Percentiles rank a stretch among this genome's conserved stretches.
Conservation (phyloP, 2,329 filamentous ascomycete species). For the Cadophora gregata region DNA sequence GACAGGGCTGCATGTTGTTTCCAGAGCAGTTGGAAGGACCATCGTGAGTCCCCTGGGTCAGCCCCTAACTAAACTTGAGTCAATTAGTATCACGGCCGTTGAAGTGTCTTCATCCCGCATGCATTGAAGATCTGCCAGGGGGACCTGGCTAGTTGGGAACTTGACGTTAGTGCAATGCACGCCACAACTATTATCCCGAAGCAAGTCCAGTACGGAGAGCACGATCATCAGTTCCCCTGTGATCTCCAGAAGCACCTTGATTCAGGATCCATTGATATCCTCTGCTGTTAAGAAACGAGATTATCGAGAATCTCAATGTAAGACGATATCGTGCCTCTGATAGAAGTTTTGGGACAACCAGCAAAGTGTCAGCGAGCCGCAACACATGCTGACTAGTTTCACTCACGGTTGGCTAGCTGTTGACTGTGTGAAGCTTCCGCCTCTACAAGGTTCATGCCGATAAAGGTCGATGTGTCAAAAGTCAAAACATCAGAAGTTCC, state of each 20-base stretch:
- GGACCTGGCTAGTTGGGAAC: constrained; percentile 19
- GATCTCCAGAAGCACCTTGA: not conserved
- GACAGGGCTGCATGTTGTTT: not conserved
- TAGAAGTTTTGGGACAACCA: not conserved
- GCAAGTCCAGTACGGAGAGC: constrained; percentile 1
- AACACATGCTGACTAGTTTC: not conserved
- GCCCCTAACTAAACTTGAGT: not conserved
- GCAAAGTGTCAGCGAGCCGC: not conserved
- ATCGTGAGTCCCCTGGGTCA: not conserved
- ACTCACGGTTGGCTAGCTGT: not conserved
- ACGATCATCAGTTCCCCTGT: not conserved
- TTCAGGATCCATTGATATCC: not conserved
- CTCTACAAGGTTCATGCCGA: constrained; percentile 19
- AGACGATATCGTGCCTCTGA: not conserved
- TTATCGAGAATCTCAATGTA: not conserved
- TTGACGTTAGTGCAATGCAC: constrained; percentile 26
- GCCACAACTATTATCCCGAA: constrained; percentile 22
- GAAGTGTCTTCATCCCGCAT: constrained; percentile 21
- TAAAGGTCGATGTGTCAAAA: constrained; percentile 13
- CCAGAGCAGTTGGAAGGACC: not conserved
- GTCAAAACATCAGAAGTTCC: constrained; percentile 21
- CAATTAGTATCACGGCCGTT: constrained; percentile 19
- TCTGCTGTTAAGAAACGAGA: not conserved
- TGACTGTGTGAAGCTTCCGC: constrained; percentile 5
- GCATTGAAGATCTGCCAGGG: constrained; percentile 22